Evolutionary conservation across 768 basidiomycete species (phyloP), one percentile per base, ranked within the genome.

Genomic region (Leccinellum rugosiceps): DNA sequence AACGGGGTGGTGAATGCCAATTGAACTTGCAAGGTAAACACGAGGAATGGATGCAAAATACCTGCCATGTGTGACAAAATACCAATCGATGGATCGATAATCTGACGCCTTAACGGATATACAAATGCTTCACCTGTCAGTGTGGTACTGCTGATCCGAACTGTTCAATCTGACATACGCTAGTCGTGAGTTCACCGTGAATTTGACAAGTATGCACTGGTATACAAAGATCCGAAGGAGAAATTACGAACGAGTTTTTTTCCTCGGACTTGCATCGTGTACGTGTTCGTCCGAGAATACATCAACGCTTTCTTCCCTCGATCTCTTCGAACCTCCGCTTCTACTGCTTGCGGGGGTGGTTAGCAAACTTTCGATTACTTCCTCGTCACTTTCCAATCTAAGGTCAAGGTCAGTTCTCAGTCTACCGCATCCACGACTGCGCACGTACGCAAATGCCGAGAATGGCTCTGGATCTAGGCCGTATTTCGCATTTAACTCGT

Each of bases 31-130:
- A 23, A 25, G 34, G 78, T 92, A 17, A 81, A 91, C 58, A 78
- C 78, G 94, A 14, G 41, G 89, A 93, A 70, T 87, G 90, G 71
- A 94, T 25, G 14, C 10, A 49, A 30, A 6, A 48, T 26, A 31
- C 34, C 32, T 55, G 30, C 47, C 51, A 19, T 41, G 32, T 52
- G 53, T 49, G 43, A 48, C 17, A 21, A 45, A 5, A n/a, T 50
- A n/a, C 5, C n/a, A 41, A 53, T 54, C 19, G 41, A 51, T 52
- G 15, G 21, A 46, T 65, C 25, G 35, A 63, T 53, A 35, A 46
- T 15, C 35, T 34, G n/a, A 13, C 19, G 26, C 32, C 35, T 48
- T 30, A 32, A 47, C 19, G 35, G 53, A 26, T 44, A 50, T 56
- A 43, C 30, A 25, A 7, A 3, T 15, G 23, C 10, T 44, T 31